Conservation (phyloP, 202 grass and related monocot genomes). For the Carex arenaria region DNA sequence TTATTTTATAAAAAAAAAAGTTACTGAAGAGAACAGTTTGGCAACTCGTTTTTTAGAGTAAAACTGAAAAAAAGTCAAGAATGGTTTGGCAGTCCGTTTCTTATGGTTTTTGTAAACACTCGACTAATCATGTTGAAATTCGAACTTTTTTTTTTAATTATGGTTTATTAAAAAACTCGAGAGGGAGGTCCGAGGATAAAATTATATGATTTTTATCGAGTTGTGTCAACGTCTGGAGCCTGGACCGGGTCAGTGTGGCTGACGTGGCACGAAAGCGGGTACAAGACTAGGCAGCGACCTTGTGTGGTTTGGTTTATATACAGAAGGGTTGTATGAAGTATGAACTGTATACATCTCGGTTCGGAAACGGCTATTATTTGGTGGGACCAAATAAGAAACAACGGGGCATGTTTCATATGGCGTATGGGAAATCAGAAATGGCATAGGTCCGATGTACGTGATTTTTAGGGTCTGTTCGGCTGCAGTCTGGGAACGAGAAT, state of each 20-base stretch:
- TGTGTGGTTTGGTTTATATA: not conserved
- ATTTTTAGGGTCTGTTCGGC: no score
- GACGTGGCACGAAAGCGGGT: constrained; percentile 10
- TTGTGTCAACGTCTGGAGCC: constrained; percentile 13
- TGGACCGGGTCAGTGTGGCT: not conserved
- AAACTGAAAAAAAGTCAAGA: no score
- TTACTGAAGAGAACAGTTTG: no score
- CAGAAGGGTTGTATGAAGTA: not conserved
- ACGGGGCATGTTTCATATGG: not conserved
- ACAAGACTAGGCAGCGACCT: constrained; percentile 1
- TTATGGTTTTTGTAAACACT: no score
- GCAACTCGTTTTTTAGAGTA: no score
- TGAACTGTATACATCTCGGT: not conserved
- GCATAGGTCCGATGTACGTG: not conserved
- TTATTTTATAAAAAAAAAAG: no score
- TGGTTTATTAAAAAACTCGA: no score
- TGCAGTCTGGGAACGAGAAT: no score
- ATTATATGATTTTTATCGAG: constrained; percentile 17
- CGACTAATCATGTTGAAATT: no score
- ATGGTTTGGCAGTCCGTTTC: no score
- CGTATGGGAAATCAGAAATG: not conserved
- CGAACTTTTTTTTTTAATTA: no score
- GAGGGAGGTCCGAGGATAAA: not conserved
- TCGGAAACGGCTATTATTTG: not conserved
- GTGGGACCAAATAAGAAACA: not conserved